These are phyloP conservation scores for Penicillium paradoxum DNA, from an alignment of 495 filamentous ascomycete genomes.

Conservation along the genomic window DNA sequence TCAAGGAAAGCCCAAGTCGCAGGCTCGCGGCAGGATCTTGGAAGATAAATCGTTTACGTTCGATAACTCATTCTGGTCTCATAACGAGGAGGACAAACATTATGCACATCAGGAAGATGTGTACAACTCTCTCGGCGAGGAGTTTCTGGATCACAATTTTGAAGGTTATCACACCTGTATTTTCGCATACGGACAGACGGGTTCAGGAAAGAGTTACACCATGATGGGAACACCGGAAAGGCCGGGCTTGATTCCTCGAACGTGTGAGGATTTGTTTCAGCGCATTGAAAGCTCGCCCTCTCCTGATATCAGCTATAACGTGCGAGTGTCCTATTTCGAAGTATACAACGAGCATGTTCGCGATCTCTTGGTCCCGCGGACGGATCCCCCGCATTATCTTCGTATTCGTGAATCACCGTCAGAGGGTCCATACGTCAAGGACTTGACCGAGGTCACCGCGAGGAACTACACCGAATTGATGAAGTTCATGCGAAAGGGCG, in stretches of 20 bases:
- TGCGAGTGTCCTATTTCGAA: conserved; percentile 97
- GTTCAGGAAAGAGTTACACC: conserved; percentile 95
- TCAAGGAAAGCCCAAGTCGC: conserved; percentile 60
- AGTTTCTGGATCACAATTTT: conserved; percentile 98
- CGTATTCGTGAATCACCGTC: conserved; percentile 94
- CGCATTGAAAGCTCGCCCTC: conserved; percentile 80
- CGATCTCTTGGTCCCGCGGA: conserved; percentile 77
- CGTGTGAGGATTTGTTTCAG: conserved; percentile 93
- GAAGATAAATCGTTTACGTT: conserved; percentile 94
- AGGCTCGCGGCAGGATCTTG: conserved; percentile 63
- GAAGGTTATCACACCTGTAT: conserved; percentile 99
- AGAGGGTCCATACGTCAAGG: conserved; percentile 97
- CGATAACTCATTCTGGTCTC: conserved; percentile 97
- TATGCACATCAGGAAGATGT: conserved; percentile 88
- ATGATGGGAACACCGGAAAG: conserved; percentile 95
- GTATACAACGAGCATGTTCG: conserved; percentile 99
- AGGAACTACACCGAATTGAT: conserved; percentile 78
- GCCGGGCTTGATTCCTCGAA: conserved; percentile 92
- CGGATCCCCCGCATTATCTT: conserved; percentile 80
- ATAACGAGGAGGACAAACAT: conserved; percentile 65
- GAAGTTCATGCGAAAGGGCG: conserved; percentile 84
- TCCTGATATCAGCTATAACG: conserved; percentile 89
- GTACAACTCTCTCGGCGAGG: conserved; percentile 90
- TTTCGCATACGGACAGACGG: conserved; percentile 97
- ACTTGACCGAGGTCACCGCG: conserved; percentile 87